Conservation (phyloP, 2,329 filamentous ascomycete genomes). For the Lachnellula arida region DNA sequence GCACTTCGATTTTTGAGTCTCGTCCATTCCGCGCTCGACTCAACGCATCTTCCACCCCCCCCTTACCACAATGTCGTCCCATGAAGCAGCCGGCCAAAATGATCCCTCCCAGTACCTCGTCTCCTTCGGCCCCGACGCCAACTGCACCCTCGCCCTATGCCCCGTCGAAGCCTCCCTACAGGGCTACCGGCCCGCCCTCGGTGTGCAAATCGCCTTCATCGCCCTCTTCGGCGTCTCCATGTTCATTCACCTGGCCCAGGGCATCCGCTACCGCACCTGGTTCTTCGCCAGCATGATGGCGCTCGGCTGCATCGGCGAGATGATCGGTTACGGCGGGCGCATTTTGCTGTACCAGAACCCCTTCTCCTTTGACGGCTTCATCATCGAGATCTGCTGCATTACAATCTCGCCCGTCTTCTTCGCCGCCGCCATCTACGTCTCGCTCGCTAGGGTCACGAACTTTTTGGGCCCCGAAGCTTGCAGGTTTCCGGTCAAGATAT, state of each 20-base stretch:
- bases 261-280: conserved; percentile 48
- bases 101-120: conserved; percentile 7
- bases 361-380: conserved; percentile 39
- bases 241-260: conserved; percentile 39
- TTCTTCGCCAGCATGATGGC: conserved; percentile 43
- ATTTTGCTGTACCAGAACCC: conserved; percentile 47
- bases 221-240: conserved; percentile 43
- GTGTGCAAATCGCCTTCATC: conserved; percentile 51
- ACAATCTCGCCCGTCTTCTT: conserved; percentile 42
- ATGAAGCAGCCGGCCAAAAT: background rate
- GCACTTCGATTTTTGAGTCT: conserved; percentile 2
- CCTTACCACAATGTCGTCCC: conserved; percentile 2
- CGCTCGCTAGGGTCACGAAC: conserved; percentile 36
- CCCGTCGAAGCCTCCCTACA: conserved; percentile 28
- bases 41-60: background rate
- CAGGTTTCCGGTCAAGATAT: conserved; percentile 37
- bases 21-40: conserved; percentile 5
- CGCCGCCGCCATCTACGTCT: conserved; percentile 58
- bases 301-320: conserved; percentile 46
- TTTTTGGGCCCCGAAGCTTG: conserved; percentile 15
- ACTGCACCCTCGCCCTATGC: conserved; percentile 33
- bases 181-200: conserved; percentile 52
- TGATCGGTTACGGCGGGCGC: conserved; percentile 52
- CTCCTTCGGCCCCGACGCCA: conserved; percentile 6
- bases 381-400: conserved; percentile 45